Conservation (phyloP, 257 asterid species). For the Nicotiana attenuata region DNA sequence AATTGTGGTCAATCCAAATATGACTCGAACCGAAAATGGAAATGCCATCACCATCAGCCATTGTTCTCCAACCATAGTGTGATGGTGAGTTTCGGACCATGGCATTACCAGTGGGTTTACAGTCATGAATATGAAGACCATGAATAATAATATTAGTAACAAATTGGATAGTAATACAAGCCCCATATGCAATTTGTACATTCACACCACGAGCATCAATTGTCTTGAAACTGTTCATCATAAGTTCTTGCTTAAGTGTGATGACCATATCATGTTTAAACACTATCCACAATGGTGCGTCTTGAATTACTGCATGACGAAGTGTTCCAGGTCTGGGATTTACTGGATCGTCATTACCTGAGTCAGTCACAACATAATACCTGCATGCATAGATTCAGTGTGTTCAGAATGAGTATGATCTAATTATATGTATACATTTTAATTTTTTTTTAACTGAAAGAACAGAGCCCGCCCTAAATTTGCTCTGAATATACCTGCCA, state of each 20-base stretch:
- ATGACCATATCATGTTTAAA: conserved; percentile 79
- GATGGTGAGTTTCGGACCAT: conserved; percentile 78
- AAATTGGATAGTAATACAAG: conserved; percentile 66
- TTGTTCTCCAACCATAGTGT: conserved; percentile 86
- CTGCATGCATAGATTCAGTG: not conserved
- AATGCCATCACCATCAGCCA: conserved; percentile 88
- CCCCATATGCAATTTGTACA: conserved; percentile 83
- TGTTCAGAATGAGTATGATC: not conserved
- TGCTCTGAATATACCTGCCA: conserved; percentile 30
- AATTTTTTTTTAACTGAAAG: not conserved
- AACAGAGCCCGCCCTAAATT: not conserved
- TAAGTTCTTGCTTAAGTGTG: conserved; percentile 66
- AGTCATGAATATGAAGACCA: conserved; percentile 79
- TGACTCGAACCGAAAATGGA: conserved; percentile 74
- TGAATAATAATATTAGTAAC: conserved; percentile 80
- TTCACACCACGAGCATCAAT: conserved; percentile 80
- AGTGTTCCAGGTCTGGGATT: conserved; percentile 88
- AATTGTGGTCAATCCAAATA: conserved; percentile 84
- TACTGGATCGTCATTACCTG: conserved; percentile 57
- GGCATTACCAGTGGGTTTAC: conserved; percentile 72
- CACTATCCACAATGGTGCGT: conserved; percentile 74
- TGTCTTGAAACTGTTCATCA: conserved; percentile 89
- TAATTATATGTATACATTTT: not conserved
- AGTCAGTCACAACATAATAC: conserved; percentile 61
- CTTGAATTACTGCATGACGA: conserved; percentile 83